Conservation (phyloP, 2,329 filamentous ascomycete genomes). For the Colletotrichum sidae region DNA sequence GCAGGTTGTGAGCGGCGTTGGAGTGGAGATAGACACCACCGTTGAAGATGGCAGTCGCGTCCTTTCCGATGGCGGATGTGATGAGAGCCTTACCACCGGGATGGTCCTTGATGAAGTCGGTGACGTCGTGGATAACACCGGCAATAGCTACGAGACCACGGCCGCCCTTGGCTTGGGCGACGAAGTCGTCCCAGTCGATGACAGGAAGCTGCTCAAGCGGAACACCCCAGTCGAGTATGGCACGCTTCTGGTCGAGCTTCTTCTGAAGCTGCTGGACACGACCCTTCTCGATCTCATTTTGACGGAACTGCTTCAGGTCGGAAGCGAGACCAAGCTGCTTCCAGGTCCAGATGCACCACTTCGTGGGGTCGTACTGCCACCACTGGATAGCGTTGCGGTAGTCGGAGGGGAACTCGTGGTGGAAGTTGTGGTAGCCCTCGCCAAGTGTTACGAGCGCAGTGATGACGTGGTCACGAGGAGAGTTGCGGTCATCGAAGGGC, state of each 20-base stretch:
- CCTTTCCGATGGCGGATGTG: conserved; percentile 84
- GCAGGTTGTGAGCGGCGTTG: conserved; percentile 89
- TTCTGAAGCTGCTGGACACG: conserved; percentile 90
- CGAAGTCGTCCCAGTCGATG: conserved; percentile 88
- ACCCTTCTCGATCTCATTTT: conserved; percentile 93
- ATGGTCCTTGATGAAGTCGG: conserved; percentile 87
- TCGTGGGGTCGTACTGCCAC: conserved; percentile 93
- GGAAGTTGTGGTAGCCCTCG: conserved; percentile 95
- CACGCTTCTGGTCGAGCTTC: conserved; percentile 90
- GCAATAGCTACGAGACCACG: conserved; percentile 82
- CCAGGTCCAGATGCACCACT: conserved; percentile 88
- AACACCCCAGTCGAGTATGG: conserved; percentile 85
- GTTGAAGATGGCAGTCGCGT: conserved; percentile 91
- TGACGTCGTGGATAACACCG: conserved; percentile 87
- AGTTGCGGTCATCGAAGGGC: conserved; percentile 93
- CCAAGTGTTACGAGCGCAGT: conserved; percentile 87
- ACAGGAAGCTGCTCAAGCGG: conserved; percentile 88
- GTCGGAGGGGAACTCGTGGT: conserved; percentile 93
- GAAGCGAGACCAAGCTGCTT: conserved; percentile 87
- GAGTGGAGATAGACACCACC: conserved; percentile 91
- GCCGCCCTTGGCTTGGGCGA: conserved; percentile 80
- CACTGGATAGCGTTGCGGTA: conserved; percentile 93
- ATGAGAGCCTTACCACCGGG: conserved; percentile 93
- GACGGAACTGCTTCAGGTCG: conserved; percentile 90
- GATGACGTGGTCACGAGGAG: conserved; percentile 87